Conservation (phyloP, 345 rosid genomes). For the Eucalyptus coolabah region DNA sequence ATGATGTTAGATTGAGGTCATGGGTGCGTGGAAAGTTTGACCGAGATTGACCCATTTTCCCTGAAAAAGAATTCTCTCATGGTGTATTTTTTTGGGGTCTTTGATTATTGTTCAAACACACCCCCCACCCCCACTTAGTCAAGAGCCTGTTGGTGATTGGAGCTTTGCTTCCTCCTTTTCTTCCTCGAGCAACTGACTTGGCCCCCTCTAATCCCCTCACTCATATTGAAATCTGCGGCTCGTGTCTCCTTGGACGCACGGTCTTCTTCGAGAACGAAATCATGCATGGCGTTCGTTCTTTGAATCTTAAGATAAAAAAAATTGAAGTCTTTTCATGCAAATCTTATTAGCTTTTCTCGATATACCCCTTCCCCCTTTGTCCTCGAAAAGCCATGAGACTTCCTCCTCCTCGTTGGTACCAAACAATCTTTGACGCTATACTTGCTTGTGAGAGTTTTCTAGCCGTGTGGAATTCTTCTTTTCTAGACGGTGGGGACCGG, state of each 20-base stretch:
- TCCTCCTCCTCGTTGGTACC: not conserved
- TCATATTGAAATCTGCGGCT: constrained; percentile 28
- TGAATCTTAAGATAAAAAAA: not conserved
- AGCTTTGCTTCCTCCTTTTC: constrained; percentile 13
- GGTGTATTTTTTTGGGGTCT: not conserved
- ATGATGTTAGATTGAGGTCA: not conserved
- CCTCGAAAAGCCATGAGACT: not conserved
- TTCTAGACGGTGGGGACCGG: not conserved
- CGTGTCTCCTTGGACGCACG: not conserved
- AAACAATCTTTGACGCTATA: not conserved
- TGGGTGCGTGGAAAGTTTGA: not conserved
- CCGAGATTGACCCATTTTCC: not conserved
- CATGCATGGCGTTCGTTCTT: not conserved
- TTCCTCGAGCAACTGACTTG: constrained; percentile 85
- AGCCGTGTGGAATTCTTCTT: not conserved
- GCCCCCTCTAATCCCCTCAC: constrained; percentile 6
- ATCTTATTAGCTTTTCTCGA: not conserved
- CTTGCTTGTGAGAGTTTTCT: not conserved
- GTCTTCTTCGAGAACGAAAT: not conserved
- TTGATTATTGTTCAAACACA: not conserved
- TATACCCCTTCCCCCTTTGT: not conserved
- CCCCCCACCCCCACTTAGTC: not conserved
- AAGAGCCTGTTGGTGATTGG: not conserved
- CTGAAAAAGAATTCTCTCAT: not conserved
- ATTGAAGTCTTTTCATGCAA: not conserved